Conservation (phyloP, 1,139 yeast species). For the Hansenula anomala region DNA sequence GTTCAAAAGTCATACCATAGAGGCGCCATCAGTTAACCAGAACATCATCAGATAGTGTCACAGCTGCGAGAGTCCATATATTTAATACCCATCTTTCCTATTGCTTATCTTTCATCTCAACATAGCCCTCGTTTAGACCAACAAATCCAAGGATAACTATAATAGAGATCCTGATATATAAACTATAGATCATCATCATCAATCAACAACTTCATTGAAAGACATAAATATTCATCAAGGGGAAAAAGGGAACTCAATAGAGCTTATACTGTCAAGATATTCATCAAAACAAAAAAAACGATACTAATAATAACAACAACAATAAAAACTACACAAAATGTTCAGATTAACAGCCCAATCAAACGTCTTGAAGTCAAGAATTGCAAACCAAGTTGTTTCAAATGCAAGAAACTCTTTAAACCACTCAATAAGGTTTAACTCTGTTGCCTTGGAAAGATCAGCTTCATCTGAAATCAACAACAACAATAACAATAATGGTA, state of each 20-base stretch:
- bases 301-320: neutral
- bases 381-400: constrained; percentile 23
- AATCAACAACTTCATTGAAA: too few relatives aligned
- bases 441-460: constrained; percentile 20
- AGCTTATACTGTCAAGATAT: neutral
- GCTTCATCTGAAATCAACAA: constrained; percentile 11
- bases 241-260: too few relatives aligned
- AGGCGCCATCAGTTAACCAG: too few relatives aligned
- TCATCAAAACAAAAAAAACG: too few relatives aligned
- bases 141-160: too few relatives aligned
- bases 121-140: neutral
- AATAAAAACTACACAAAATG: constrained; percentile 9
- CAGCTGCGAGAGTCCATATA: too few relatives aligned
- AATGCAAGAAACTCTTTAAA: constrained; percentile 23
- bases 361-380: constrained; percentile 21
- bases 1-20: neutral
- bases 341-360: constrained; percentile 18
- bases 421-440: constrained; percentile 23
- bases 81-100: too few relatives aligned
- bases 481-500: neutral
- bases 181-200: too few relatives aligned
- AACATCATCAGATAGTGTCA: neutral
- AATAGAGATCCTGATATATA: too few relatives aligned
- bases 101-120: too few relatives aligned
- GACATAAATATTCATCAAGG: too few relatives aligned